Conservation (phyloP, 2,329 filamentous ascomycete species). For the Xylaria sp. region DNA sequence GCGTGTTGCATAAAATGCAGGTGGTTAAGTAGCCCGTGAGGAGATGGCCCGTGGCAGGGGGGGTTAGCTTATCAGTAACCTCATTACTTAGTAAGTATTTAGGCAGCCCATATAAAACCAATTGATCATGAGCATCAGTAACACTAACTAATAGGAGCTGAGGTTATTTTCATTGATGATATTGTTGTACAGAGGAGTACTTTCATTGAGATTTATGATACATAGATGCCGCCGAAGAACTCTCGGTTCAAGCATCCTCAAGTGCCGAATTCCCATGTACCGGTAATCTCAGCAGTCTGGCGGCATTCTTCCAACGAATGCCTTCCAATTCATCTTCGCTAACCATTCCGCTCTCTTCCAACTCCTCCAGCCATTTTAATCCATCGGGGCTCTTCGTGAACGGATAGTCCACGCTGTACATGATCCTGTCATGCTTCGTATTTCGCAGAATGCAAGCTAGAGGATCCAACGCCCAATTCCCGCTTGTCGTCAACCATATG, state of each 20-base stretch:
- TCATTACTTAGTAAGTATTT: too few relatives aligned
- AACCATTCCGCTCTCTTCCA: conserved; percentile 61
- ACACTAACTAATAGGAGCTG: too few relatives aligned
- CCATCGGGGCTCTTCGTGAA: conserved; percentile 63
- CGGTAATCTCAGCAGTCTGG: conserved; percentile 25
- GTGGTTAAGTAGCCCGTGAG: too few relatives aligned
- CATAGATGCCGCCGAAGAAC: not conserved
- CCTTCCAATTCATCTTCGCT: conserved; percentile 58
- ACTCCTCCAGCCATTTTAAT: conserved; percentile 57
- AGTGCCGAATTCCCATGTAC: not conserved
- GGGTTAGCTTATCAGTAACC: too few relatives aligned
- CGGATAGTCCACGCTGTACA: conserved; percentile 69
- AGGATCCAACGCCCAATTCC: conserved; percentile 61
- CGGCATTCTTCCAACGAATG: conserved; percentile 35
- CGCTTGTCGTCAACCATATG: conserved; percentile 67
- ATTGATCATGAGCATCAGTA: too few relatives aligned
- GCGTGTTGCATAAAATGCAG: too few relatives aligned
- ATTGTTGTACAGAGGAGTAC: not conserved
- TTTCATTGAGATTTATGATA: not conserved
- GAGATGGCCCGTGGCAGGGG: too few relatives aligned
- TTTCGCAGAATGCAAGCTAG: conserved; percentile 57
- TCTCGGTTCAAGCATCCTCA: not conserved
- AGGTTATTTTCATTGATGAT: too few relatives aligned
- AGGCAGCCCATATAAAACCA: too few relatives aligned
- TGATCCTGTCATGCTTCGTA: conserved; percentile 59